These are phyloP conservation scores for Colletotrichum tofieldiae DNA, from an alignment of 2,329 filamentous ascomycete species.

Conservation along the genomic window DNA sequence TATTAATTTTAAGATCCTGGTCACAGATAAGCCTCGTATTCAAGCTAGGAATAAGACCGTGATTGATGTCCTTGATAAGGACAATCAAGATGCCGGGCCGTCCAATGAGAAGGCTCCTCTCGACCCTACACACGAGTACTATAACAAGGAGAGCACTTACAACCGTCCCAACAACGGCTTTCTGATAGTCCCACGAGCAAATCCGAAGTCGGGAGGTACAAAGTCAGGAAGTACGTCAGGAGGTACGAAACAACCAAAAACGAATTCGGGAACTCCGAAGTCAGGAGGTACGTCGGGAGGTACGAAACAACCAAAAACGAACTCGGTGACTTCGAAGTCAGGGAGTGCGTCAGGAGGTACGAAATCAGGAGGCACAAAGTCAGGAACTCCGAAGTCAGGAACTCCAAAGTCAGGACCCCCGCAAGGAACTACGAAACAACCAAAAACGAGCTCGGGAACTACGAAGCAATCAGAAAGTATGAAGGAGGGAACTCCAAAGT, in stretches of 20 bases:
- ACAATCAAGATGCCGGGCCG: background rate
- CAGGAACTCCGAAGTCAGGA: no score
- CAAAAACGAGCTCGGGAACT: no score
- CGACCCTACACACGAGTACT: background rate
- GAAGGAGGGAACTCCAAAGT: background rate
- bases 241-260: no score
- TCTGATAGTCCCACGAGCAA: background rate
- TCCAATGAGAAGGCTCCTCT: background rate
- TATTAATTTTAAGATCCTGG: background rate
- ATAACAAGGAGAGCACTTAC: background rate
- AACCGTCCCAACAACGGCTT: background rate
- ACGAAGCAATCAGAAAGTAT: no score
- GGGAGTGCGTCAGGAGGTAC: no score
- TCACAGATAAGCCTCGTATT: background rate
- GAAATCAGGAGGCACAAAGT: no score
- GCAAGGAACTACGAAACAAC: no score
- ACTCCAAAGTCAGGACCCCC: no score
- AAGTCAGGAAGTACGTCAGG: background rate
- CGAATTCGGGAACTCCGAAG: background rate
- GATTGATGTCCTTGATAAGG: background rate
- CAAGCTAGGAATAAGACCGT: background rate
- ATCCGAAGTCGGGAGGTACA: background rate
- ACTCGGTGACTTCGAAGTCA: background rate
- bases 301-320: background rate
- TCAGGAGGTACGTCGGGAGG: background rate